Evolutionary conservation across 106 monocot species (phyloP).

Genomic region (Phalaenopsis equestris): DNA sequence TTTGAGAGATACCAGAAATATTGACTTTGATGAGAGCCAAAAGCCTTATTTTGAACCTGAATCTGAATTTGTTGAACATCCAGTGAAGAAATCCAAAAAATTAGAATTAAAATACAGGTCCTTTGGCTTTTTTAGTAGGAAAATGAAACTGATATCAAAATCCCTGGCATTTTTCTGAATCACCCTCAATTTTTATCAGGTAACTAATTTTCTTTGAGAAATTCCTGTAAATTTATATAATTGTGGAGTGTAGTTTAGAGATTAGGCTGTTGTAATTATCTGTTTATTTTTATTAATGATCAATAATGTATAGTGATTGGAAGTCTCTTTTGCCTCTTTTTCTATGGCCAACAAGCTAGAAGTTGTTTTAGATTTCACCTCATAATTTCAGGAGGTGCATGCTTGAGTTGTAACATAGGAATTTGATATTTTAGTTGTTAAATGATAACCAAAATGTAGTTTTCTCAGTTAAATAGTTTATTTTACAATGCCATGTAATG

Average conservation of each 20-base stretch:
- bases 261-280: background rate
- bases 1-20: conserved; percentile 51
- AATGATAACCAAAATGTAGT: background rate
- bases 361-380: too few relatives aligned
- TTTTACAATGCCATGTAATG: too few relatives aligned
- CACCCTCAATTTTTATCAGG: background rate
- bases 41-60: conserved; percentile 10
- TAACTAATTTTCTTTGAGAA: too few relatives aligned
- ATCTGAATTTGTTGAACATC: conserved; percentile 3
- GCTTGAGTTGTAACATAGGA: background rate
- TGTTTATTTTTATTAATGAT: background rate
- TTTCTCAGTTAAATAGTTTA: too few relatives aligned
- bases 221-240: too few relatives aligned
- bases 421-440: background rate
- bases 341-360: background rate
- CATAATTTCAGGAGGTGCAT: background rate
- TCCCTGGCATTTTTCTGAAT: conserved; percentile 15
- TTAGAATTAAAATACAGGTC: conserved; percentile 14
- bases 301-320: background rate
- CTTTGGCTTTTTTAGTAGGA: conserved; percentile 42
- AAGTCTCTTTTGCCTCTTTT: background rate
- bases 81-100: conserved; percentile 8
- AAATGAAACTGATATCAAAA: conserved; percentile 33
- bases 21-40: conserved; percentile 16
- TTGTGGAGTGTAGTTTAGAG: background rate